Evolutionary conservation across 2,329 filamentous ascomycete species (phyloP).

Genomic region (Aspergillus caelatus): DNA sequence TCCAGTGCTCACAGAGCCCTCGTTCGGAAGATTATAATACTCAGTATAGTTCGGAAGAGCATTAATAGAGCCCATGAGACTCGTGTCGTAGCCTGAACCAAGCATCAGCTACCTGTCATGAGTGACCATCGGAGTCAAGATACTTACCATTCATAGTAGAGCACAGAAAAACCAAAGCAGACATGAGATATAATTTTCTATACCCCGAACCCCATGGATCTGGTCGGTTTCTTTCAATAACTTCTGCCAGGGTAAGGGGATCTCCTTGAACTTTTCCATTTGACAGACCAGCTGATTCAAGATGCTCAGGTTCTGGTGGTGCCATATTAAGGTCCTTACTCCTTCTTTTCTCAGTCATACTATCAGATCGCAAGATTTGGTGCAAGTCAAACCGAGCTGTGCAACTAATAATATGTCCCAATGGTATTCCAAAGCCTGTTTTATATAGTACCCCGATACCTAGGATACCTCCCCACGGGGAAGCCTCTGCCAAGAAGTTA

Average conservation of each 20-base stretch:
- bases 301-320: background rate
- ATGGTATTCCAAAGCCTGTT: background rate
- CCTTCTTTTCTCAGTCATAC: background rate
- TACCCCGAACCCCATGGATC: slow-evolving; percentile 14
- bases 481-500: background rate
- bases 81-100: slow-evolving; percentile 12
- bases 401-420: no score
- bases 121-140: no score
- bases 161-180: slow-evolving; percentile 13
- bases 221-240: slow-evolving; percentile 9
- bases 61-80: slow-evolving; percentile 15
- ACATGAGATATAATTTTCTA: slow-evolving; percentile 14
- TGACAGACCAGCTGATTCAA: background rate
- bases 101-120: background rate
- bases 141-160: slow-evolving; percentile 17
- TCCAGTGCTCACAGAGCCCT: slow-evolving; percentile 15
- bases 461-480: background rate
- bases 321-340: background rate
- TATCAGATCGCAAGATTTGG: background rate
- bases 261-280: background rate
- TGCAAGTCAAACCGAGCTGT: no score
- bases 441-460: background rate
- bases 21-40: slow-evolving; percentile 9
- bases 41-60: slow-evolving; percentile 14
- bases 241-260: background rate